These are phyloP conservation scores for Cystobasidium slooffiae DNA, from an alignment of 1,284 basidiomycete species.

Conservation along the genomic window DNA sequence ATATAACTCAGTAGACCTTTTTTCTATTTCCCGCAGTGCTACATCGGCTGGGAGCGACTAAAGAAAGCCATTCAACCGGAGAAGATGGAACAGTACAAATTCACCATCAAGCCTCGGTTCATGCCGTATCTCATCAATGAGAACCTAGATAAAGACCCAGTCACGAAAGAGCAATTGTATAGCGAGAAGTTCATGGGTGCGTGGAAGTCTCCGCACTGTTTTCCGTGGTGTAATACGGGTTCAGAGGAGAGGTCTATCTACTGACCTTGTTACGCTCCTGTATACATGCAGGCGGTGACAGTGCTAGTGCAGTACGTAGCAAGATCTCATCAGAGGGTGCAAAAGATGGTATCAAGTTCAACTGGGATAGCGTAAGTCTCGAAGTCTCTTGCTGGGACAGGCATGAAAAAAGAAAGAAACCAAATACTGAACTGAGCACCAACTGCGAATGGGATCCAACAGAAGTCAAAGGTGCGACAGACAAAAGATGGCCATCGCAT, in stretches of 20 bases:
- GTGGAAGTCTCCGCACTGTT: not conserved
- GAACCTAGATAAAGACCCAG: constrained; percentile 22
- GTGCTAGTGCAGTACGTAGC: constrained; percentile 29
- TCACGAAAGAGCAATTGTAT: constrained; percentile 30
- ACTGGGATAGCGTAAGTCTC: constrained; percentile 39
- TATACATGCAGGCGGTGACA: constrained; percentile 18
- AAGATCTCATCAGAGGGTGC: constrained; percentile 37
- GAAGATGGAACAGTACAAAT: constrained; percentile 42
- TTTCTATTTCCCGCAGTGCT: constrained; percentile 10
- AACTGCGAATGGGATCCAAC: not conserved
- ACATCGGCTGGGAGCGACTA: constrained; percentile 35
- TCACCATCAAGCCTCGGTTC: constrained; percentile 31
- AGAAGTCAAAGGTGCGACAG: constrained; percentile 35
- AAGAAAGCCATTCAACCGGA: constrained; percentile 27
- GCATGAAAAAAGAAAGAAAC: too few species aligned
- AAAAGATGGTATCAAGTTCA: constrained; percentile 41
- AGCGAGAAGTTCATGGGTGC: constrained; percentile 37
- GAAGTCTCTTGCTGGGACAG: too few species aligned
- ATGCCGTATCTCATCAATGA: constrained; percentile 41
- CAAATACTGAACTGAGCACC: not conserved
- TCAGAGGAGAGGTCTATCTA: too few species aligned
- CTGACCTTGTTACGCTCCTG: not conserved
- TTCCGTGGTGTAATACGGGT: not conserved
- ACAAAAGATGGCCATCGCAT: constrained; percentile 38
- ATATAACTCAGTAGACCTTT: not conserved